A percentile compares a stretch with the other conserved stretches of the same genome.
Evolutionary conservation across 192 early-diverging fungal species (phyloP).

Genomic region (Backusella tuberculispora): DNA sequence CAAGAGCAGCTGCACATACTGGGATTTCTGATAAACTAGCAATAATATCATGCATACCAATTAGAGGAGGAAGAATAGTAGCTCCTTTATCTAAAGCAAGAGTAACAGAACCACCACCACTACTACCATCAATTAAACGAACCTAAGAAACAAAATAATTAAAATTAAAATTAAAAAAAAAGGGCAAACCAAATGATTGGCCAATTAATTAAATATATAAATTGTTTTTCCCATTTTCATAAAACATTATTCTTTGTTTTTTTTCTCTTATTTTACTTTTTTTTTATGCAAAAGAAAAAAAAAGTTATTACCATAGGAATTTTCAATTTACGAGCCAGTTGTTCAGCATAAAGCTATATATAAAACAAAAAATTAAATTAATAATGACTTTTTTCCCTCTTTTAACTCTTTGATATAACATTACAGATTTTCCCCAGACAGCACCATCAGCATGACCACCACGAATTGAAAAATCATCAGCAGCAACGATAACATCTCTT

Average conservation of each 20-base stretch:
- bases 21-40: constrained; percentile 43
- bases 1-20: constrained; percentile 36
- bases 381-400: not conserved
- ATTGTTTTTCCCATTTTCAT: not conserved
- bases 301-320: constrained; percentile 30
- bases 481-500: constrained; percentile 36
- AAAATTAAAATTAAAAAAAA: no score
- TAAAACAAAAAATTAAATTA: not conserved
- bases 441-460: constrained; percentile 47
- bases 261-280: not conserved
- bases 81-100: constrained; percentile 29
- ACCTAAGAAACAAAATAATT: no score
- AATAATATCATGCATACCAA: constrained; percentile 43
- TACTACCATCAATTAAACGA: constrained; percentile 45
- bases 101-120: constrained; percentile 40
- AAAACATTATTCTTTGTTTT: not conserved
- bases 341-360: constrained; percentile 38
- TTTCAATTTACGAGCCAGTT: constrained; percentile 32
- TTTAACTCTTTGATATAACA: not conserved
- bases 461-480: constrained; percentile 47
- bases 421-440: constrained; percentile 42
- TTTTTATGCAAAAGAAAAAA: not conserved
- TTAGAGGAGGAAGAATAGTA: constrained; percentile 35
- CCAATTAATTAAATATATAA: not conserved
- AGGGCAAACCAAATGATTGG: not conserved